Conservation (phyloP, 2,329 filamentous ascomycete species). For the Aspergillus fischeri region DNA sequence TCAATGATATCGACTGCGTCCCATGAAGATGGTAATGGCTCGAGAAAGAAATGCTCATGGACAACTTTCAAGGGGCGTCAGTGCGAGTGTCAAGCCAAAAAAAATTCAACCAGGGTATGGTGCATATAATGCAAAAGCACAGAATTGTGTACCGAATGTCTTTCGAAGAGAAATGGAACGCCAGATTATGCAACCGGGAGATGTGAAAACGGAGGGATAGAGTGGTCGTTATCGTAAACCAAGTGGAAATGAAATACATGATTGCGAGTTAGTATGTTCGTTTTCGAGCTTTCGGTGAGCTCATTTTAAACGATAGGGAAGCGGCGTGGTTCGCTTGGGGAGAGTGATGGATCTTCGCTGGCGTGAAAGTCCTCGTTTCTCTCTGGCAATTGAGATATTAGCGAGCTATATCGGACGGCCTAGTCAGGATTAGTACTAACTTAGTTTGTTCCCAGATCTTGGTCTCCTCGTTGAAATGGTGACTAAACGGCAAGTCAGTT, state of each 20-base stretch:
- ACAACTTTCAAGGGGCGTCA: not conserved
- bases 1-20: not conserved
- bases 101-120: not conserved
- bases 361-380: slow-evolving; percentile 6
- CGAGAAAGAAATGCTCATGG: not conserved
- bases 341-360: not conserved
- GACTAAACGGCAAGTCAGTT: slow-evolving; percentile 16
- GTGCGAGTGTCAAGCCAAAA: not conserved
- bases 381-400: not conserved
- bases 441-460: slow-evolving; percentile 27
- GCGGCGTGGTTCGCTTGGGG: slow-evolving; percentile 9
- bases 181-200: not conserved
- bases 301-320: slow-evolving; percentile 2
- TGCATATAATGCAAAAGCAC: not conserved
- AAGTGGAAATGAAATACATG: not conserved
- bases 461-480: slow-evolving; percentile 30
- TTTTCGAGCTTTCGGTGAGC: not conserved
- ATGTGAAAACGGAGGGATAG: not conserved
- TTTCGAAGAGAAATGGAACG: not conserved
- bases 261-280: not conserved
- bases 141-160: not conserved
- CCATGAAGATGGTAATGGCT: not conserved
- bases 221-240: not conserved
- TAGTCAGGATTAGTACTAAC: slow-evolving; percentile 5
- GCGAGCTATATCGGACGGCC: not conserved